Evolutionary conservation across 805 yeast genomes (phyloP), one percentile per base, ranked within the genome.

Genomic region (Vanderwaltozyma verrucispora): DNA sequence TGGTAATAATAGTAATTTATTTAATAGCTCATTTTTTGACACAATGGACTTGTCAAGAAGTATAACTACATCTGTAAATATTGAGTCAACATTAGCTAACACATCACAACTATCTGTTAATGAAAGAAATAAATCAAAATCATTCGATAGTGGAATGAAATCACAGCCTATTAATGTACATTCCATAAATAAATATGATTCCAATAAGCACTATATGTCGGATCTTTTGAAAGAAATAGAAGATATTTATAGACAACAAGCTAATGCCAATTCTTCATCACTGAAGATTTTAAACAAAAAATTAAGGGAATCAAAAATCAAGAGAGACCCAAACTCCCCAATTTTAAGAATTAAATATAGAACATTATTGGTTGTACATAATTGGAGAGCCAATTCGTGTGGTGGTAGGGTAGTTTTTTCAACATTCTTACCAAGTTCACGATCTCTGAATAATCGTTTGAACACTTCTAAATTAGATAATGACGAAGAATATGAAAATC

Each of bases 401-500:
- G 62, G 61, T 2, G 62, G 59, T 6, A 47, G 50, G 6, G 60
- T 56, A 2, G 30, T 56, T 8, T 58, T 50, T 27, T 51, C 60
- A 2, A 54, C 57, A 5, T 44, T 45, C 24, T 37, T 58, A 27
- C 59, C 63, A 12, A 23, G 34, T 10, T 15, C 29, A 12, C 25
- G 20, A n/a, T 32, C 27, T n/a, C 19, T 10, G 10, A 25, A 33
- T 16, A 27, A 34, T 15, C 42, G 36, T 21, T 41, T 37, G n/a
- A 33, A 31, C 23, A 32, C 20, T 13, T 30, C 26, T 4, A 23
- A 32, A 13, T 28, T 35, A 28, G 41, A 39, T 16, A 47, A 43
- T 12, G 40, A 37, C 8, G 35, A 33, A 4, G 48, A 45, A 10
- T 33, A 36, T 28, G 41, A 35, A 30, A 13, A 16, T 7, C 24